Evolutionary conservation across 345 rosid genomes (phyloP), one percentile per base, ranked within the genome.

Genomic region (Eutrema japonicum): DNA sequence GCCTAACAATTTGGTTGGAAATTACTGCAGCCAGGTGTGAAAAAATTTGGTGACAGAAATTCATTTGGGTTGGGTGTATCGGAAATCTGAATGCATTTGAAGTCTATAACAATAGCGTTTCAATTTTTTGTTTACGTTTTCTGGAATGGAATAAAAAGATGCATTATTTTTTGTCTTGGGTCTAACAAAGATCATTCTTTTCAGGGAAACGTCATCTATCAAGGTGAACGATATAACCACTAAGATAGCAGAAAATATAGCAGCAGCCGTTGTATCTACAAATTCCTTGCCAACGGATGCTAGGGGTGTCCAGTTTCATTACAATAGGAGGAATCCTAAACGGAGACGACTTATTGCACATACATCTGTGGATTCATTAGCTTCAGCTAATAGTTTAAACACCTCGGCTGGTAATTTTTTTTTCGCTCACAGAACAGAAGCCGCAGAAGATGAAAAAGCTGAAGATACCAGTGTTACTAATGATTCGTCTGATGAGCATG

Each of bases 1-100:
- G 97, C 85, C 84, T 92, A 54, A 82, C 95, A 40, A 88, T 86
- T 80, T 95, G 99, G 99, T 86, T 95, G 85, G 99, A 95, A 85
- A 95, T 95, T 75, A 92, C 97, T 36, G 99, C 97, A 47, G 97
- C 96, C 83, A 95, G 99, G 99, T 95, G 43, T 58, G 59, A 18
- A 47, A 59, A 42, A 66, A 27, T 36, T 56, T 22, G 32, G 8
- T 59, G 71, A 63, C 71, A 47, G 43, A 64, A 32, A 55, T 64
- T 53, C 35, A 52, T 35, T 61, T 53, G 41, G 27, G 42, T 68
- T 61, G 54, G 70, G 41, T 68, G 30, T 63, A 36, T 30, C 50
- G 8, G 61, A 60, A 61, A 33, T 68, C 47, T 41, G 51, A 30
- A 27, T 53, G 58, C 58, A 62, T 61, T 47, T 53, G 43, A 54